Percentiles rank a stretch among this genome's conserved stretches.
phyloP scores from a whole-genome alignment of 495 filamentous ascomycete genomes.

The Clavariopsis aquatica region DNA sequence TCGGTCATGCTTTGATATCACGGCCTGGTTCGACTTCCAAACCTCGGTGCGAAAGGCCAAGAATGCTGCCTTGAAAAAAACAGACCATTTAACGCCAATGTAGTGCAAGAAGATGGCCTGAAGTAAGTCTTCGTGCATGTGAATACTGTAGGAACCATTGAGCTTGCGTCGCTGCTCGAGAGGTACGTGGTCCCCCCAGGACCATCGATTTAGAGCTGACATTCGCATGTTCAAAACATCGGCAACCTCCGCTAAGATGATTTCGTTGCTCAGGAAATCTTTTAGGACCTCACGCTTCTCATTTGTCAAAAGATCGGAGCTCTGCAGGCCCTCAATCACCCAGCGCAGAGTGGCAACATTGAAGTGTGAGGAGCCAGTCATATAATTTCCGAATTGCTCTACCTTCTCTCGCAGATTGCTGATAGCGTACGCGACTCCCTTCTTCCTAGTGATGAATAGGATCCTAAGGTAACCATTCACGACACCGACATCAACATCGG shows the following conservation, averaged over 20 bases:
- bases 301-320: constrained; percentile 58
- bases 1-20: constrained; percentile 50
- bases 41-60: constrained; percentile 48
- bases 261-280: constrained; percentile 59
- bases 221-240: constrained; percentile 72
- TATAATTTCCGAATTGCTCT: constrained; percentile 49
- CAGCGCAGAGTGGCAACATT: constrained; percentile 50
- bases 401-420: constrained; percentile 50
- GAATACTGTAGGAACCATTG: constrained; percentile 61
- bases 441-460: constrained; percentile 53
- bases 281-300: constrained; percentile 60
- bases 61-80: constrained; percentile 56
- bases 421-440: constrained; percentile 45
- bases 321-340: constrained; percentile 57
- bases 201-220: constrained; percentile 59
- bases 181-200: constrained; percentile 58
- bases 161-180: constrained; percentile 64
- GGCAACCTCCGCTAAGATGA: constrained; percentile 60
- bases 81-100: constrained; percentile 63
- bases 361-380: constrained; percentile 47
- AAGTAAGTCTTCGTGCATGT: constrained; percentile 68
- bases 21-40: constrained; percentile 45
- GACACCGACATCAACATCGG: constrained; percentile 48
- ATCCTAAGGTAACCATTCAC: constrained; percentile 55
- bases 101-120: constrained; percentile 67